Base-by-base conservation (phyloP, 371 early-diverging fungal species). In the Mycotypha africana region DNA sequence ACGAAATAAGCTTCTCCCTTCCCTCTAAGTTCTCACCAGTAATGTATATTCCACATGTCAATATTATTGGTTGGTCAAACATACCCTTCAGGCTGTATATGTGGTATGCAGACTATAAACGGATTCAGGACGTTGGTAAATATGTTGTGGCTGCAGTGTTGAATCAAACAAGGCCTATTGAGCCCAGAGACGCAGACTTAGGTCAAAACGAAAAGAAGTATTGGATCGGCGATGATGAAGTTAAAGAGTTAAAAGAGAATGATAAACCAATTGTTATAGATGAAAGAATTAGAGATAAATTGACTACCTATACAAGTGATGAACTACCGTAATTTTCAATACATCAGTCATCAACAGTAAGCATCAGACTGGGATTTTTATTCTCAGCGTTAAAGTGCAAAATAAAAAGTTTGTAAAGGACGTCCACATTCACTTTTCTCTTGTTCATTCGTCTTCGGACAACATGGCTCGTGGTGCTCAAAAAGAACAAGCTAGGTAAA, bases 21-120 rank as follows among this genome's bases (percentile, higher is more conserved):
- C 76, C 78, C 17, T 51, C 76, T 9, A 61, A 66, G 7, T 53
- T 82, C 12, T 73, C 77, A 16, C 74, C 82, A 32, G 54, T 85
- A n/a, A 77, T 79, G 43, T 85, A 80, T 49, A 66, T 85, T 40
- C 82, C 78, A 23, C 81, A 79, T 48, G 66, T 78, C 41, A 85
- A 85, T 51, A 66, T 81, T 37, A 76, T 76, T 49, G 85, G 85
- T 28, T 81, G 82, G 82, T 59, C 60, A 24, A 82, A 81, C 47
- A 65, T 81, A 41, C 82, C 79, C 30, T 74, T 79, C 43, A 69
- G 81, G 53, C 34, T 82, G 25, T 79, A 67, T 54, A 70, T 76
- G 47, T 78, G 79, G 62, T 65, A 74, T 49, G 73, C 75, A 38
- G 79, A 79, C 38, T 76, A 79, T 32, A 70, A 75, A 32, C 71